Evolutionary conservation across 2,329 filamentous ascomycete species (phyloP), one percentile per base, ranked within the genome.

Genomic region (Penicillium sp.): DNA sequence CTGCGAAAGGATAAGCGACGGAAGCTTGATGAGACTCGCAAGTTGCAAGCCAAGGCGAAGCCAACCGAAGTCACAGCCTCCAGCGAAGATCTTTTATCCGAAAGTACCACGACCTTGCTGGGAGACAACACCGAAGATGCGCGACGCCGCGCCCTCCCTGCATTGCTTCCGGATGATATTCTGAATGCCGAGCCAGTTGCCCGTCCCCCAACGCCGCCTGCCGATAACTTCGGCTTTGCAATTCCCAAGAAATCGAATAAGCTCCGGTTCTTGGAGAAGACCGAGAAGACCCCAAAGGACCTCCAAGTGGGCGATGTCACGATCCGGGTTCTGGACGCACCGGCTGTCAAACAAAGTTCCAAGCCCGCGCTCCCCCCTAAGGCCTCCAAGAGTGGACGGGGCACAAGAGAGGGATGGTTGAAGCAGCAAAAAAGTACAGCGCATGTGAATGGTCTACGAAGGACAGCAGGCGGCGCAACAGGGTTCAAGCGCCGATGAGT

Each of bases 141-240:
- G 53, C 59, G 65, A 58, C 62, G 62, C 52, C 64, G 56, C 9
- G 59, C 63, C n/a, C 68, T 79, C 9, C 76, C 76, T 5, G 70
- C 69, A 35, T 67, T 79, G 24, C 72, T 80, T 32, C 77, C 77
- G 4, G 71, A 73, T 44, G 74, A 76, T 25, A 72, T 80, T 37
- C 62, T 80, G 42, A 73, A 73, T 43, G 69, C 71, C 11, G 70
- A 72, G 26, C 73, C 73, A 24, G 65, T 68, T 28, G 59, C 61
- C 8, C 67, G 73, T 25, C 70, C 73, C 4, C 72, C 72, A 2
- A 76, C 73, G 1, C 73, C 73, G 4, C 73, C 73, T 1, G 62
- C 63, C 3, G 66, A 62, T 32, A 43, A 43, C 25, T 43, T 37
- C 25, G 46, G 50, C 5, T 52, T 51, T 8, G 44, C 51, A 5